Evolutionary conservation across 2,329 filamentous ascomycete species (phyloP), one percentile per base, ranked within the genome.

Genomic region (Cladosporium sp.): DNA sequence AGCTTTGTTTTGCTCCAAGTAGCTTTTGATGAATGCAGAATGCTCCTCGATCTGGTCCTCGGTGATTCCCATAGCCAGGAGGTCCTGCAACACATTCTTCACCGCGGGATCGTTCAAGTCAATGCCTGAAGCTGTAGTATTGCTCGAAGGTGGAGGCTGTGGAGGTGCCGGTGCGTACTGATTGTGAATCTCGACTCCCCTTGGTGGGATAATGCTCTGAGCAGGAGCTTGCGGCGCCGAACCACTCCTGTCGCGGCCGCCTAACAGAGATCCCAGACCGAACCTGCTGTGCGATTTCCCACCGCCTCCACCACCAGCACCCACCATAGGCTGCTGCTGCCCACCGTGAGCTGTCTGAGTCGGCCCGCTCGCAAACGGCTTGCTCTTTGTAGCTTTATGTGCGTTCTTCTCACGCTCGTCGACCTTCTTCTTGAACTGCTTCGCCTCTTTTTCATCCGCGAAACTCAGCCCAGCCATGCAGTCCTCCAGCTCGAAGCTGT

Each of bases 391-490:
- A 57, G 85, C 84, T 74, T 95, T 95, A 74, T 86, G 92, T 38
- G 90, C 92, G 72, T 92, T 91, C 80, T 95, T 96, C 74, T 97
- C 91, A 59, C 91, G 81, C 67, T 96, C 91, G 62, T 93, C 86
- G 81, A 98, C 88, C 77, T 96, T 97, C 79, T 96, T 95, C 72
- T 91, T 85, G 74, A 98, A 97, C 54, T 89, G 87, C 73, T 89
- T 95, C 33, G 93, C 93, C 74, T 98, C 93, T 72, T 96, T 97
- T 75, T 97, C 93, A 70, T 97, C 93, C 56, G 86, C 84, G 65
- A 98, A 98, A 19, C 89, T 95, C 55, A 98, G 74, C 0, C 85
- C 93, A 5, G 90, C 93, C 56, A 95, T 75, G 65, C 90, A 97
- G 58, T 95, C 84, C 71, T 97, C 91, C 52, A 95, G 80, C 74